phyloP scores from a whole-genome alignment of 306 rosid genomes.

The Glycine tomentella region DNA sequence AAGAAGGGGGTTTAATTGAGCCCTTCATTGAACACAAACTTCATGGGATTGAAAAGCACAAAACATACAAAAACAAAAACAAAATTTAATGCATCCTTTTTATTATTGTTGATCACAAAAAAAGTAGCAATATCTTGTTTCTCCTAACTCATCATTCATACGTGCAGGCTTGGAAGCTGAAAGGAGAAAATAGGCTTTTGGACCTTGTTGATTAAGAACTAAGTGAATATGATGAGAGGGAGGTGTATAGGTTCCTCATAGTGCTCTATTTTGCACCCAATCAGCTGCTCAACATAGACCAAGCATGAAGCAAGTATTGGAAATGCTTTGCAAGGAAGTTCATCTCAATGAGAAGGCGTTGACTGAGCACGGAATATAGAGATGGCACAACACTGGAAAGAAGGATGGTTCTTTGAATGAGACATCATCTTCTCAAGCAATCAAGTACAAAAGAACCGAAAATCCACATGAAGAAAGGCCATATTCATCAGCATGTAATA shows the following conservation, averaged over 20 bases:
- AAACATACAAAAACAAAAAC: neutral
- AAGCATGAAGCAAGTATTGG: constrained; percentile 77
- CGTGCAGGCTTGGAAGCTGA: constrained; percentile 82
- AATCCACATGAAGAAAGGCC: constrained; percentile 39
- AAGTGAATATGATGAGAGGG: constrained; percentile 56
- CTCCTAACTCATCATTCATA: constrained; percentile 27
- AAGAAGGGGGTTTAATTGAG: neutral
- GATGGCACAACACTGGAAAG: constrained; percentile 43
- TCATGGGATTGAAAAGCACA: neutral
- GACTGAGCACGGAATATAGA: constrained; percentile 70
- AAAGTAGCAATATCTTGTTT: constrained; percentile 4
- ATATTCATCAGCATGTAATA: neutral
- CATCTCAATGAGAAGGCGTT: constrained; percentile 75
- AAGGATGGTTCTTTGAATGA: constrained; percentile 37
- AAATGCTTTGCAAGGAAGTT: constrained; percentile 86
- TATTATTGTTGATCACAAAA: constrained; percentile 1
- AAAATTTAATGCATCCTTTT: neutral
- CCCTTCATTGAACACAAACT: neutral
- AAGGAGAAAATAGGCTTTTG: constrained; percentile 69
- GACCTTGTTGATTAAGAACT: constrained; percentile 76
- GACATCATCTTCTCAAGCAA: constrained; percentile 59
- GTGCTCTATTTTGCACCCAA: constrained; percentile 93
- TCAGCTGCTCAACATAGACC: constrained; percentile 80
- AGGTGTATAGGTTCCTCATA: constrained; percentile 67
- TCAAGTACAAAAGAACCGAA: constrained; percentile 42